Conservation (phyloP, 345 rosid genomes). For the Gossypioides kirkii region DNA sequence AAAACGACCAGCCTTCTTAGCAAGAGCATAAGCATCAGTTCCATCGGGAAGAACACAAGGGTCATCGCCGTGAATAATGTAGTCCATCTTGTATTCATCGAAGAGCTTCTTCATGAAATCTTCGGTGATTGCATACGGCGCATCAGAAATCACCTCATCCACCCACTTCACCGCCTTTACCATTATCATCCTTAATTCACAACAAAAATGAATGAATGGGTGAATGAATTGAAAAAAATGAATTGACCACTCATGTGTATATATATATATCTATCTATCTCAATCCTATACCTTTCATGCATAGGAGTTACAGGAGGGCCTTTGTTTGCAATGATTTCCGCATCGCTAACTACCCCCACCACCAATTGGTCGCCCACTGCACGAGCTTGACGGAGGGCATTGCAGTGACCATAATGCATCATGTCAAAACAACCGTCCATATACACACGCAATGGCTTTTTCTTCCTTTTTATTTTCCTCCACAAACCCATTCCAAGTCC, state of each 20-base stretch:
- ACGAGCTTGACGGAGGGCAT: conserved; percentile 74
- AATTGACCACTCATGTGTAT: too few relatives aligned
- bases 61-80: conserved; percentile 73
- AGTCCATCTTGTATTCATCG: conserved; percentile 59
- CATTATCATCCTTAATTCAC: conserved; percentile 40
- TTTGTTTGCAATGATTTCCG: conserved; percentile 62
- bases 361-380: conserved; percentile 65
- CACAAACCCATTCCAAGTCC: conserved; percentile 23
- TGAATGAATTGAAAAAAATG: too few relatives aligned
- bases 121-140: conserved; percentile 70
- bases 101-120: conserved; percentile 70
- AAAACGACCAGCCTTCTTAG: conserved; percentile 73
- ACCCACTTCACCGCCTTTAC: conserved; percentile 79
- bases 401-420: conserved; percentile 88
- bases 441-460: conserved; percentile 55
- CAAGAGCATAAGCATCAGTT: conserved; percentile 67
- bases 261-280: too few relatives aligned
- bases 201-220: background rate
- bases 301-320: conserved; percentile 76
- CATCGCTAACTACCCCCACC: conserved; percentile 74
- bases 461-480: conserved; percentile 32
- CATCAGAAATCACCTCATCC: conserved; percentile 66
- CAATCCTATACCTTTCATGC: conserved; percentile 37
- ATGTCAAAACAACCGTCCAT: conserved; percentile 86
- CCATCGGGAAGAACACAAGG: conserved; percentile 84